Conservation (phyloP, 495 filamentous ascomycete species). For the Daldinia vernicosa region DNA sequence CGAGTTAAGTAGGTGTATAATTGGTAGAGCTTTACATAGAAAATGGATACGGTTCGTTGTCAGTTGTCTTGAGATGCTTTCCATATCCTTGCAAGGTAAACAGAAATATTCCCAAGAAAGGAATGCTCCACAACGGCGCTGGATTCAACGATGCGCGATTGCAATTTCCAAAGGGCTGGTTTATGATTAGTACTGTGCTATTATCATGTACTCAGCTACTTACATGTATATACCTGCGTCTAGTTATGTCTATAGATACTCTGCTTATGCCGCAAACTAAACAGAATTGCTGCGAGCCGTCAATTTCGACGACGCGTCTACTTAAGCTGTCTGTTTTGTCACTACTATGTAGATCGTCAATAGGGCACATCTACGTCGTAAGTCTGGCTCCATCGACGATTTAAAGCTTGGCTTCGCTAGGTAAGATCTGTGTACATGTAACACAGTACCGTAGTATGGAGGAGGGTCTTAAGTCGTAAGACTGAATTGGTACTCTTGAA, state of each 20-base stretch:
- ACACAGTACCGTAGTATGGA: not conserved
- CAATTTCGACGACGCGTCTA: constrained; percentile 3
- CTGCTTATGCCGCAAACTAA: not conserved
- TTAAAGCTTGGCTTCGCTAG: constrained; percentile 22
- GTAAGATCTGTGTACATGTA: constrained; percentile 2
- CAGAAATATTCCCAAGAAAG: constrained; percentile 3
- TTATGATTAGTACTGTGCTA: constrained; percentile 1
- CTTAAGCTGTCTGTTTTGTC: constrained; percentile 7
- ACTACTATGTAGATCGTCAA: constrained; percentile 11
- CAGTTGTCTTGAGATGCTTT: not conserved
- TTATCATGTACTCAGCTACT: not conserved
- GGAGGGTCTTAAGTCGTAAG: constrained; percentile 5
- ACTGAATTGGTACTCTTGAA: not conserved
- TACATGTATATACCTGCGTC: not conserved
- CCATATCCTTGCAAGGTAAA: constrained; percentile 16
- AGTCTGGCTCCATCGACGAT: constrained; percentile 20
- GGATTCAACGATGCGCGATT: constrained; percentile 8
- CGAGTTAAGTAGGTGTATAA: not conserved
- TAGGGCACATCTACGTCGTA: constrained; percentile 19
- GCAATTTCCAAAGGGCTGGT: constrained; percentile 5
- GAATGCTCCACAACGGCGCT: constrained; percentile 9
- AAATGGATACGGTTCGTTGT: not conserved
- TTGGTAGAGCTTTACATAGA: not conserved
- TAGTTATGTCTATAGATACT: not conserved
- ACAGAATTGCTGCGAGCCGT: not conserved